phyloP scores from a whole-genome alignment of 805 yeast species.

The Pichia occidentalis region DNA sequence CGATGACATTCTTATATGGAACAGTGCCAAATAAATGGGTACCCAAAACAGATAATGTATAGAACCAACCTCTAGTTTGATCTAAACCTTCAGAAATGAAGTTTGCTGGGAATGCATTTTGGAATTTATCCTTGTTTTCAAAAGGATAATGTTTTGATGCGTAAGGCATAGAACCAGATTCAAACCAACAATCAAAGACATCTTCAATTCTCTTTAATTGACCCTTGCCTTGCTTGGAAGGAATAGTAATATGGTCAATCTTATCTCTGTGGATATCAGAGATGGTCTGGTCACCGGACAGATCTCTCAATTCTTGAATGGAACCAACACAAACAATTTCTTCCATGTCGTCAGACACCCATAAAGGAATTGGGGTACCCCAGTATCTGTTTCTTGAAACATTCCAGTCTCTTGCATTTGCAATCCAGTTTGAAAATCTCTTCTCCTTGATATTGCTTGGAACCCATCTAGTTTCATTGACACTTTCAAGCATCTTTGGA shows the following conservation, averaged over 20 bases:
- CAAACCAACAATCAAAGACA: slow-evolving; percentile 99
- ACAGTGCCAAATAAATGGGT: slow-evolving; percentile 88
- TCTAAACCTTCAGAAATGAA: slow-evolving; percentile 98
- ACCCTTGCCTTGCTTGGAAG: slow-evolving; percentile 87
- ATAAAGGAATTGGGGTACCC: slow-evolving; percentile 99
- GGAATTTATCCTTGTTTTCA: slow-evolving; percentile 63
- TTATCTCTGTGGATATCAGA: slow-evolving; percentile 91
- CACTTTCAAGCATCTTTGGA: slow-evolving; percentile 83
- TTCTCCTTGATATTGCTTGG: slow-evolving; percentile 86
- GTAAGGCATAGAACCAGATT: slow-evolving; percentile 98
- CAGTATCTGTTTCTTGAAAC: slow-evolving; percentile 97
- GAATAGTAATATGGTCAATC: slow-evolving; percentile 89
- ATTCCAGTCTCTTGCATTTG: slow-evolving; percentile 99
- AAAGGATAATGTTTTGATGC: slow-evolving; percentile 97
- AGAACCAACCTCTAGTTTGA: slow-evolving; percentile 99
- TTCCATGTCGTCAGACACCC: slow-evolving; percentile 92
- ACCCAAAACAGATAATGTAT: slow-evolving; percentile 91
- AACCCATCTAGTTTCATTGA: slow-evolving; percentile 89
- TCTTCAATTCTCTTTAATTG: slow-evolving; percentile 85
- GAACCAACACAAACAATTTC: slow-evolving; percentile 94
- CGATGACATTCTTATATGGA: slow-evolving; percentile 93
- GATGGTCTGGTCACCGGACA: slow-evolving; percentile 75
- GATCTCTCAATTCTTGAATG: slow-evolving; percentile 73
- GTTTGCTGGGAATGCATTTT: slow-evolving; percentile 85
- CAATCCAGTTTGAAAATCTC: slow-evolving; percentile 96